Percentiles rank a stretch among this genome's conserved stretches.
phyloP scores from a whole-genome alignment of 1,139 yeast genomes.

The Chernovozyma sophiae-reginae region DNA sequence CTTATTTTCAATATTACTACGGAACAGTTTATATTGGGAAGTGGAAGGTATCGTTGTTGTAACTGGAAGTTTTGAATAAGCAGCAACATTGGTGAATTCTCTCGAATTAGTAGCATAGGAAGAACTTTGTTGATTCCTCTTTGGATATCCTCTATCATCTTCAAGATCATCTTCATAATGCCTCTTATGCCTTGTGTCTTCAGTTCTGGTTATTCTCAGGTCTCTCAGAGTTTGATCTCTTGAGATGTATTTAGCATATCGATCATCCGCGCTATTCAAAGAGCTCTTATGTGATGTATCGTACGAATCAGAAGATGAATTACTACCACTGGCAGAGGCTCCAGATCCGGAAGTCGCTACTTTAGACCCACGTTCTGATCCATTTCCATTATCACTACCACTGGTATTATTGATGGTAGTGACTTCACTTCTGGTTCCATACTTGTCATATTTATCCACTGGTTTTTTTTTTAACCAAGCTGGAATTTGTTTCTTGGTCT shows the following conservation, averaged over 20 bases:
- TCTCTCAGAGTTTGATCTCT: constrained; percentile 7
- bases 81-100: constrained; percentile 14
- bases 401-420: too few species aligned
- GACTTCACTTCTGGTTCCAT: constrained; percentile 21
- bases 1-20: constrained; percentile 33
- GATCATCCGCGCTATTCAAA: constrained; percentile 11
- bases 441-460: constrained; percentile 37
- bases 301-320: neutral
- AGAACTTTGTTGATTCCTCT: neutral
- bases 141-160: neutral
- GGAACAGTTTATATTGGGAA: constrained; percentile 36
- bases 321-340: too few species aligned
- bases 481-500: constrained; percentile 25
- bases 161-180: constrained; percentile 8
- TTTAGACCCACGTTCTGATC: neutral
- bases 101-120: neutral
- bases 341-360: too few species aligned
- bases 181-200: constrained; percentile 11
- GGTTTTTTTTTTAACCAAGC: constrained; percentile 37
- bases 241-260: constrained; percentile 28
- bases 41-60: constrained; percentile 7
- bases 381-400: neutral
- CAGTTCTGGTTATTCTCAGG: constrained; percentile 10
- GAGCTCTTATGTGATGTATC: neutral
- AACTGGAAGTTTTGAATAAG: constrained; percentile 26